phyloP scores from a whole-genome alignment of 2,329 filamentous ascomycete species.

The Dothistroma pini region DNA sequence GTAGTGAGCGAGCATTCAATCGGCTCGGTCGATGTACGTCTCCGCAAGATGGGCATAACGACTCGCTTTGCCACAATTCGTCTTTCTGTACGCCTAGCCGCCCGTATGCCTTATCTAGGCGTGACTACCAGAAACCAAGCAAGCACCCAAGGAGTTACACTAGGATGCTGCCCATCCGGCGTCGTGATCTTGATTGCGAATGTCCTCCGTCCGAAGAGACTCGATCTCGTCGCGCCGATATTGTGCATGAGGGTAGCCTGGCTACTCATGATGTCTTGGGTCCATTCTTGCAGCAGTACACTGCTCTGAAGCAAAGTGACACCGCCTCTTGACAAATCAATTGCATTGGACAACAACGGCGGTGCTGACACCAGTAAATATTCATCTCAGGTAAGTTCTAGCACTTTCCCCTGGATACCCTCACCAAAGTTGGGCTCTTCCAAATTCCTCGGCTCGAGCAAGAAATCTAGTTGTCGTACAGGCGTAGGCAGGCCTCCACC shows the following conservation, averaged over 20 bases:
- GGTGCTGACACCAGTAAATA: background rate
- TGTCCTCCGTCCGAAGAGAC: no score
- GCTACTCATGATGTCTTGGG: background rate
- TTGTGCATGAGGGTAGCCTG: background rate
- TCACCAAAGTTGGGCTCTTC: background rate
- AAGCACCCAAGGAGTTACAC: no score
- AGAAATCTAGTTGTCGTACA: conserved; percentile 12
- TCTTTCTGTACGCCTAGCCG: no score
- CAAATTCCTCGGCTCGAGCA: conserved; percentile 10
- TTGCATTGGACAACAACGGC: background rate
- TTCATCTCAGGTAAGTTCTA: background rate
- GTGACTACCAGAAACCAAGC: no score
- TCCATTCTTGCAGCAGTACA: background rate
- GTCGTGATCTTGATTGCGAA: no score
- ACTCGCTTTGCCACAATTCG: no score
- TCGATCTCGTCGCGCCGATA: no score
- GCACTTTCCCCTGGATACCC: background rate
- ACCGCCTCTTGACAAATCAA: background rate
- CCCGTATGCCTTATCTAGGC: no score
- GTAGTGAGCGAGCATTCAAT: no score
- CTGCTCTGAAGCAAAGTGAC: background rate
- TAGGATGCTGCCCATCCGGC: no score
- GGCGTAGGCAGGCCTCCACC: background rate
- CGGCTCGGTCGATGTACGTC: no score
- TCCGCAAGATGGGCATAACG: no score